Evolutionary conservation across 805 yeast genomes (phyloP).

Genomic region (Cyberlindnera japonica): DNA sequence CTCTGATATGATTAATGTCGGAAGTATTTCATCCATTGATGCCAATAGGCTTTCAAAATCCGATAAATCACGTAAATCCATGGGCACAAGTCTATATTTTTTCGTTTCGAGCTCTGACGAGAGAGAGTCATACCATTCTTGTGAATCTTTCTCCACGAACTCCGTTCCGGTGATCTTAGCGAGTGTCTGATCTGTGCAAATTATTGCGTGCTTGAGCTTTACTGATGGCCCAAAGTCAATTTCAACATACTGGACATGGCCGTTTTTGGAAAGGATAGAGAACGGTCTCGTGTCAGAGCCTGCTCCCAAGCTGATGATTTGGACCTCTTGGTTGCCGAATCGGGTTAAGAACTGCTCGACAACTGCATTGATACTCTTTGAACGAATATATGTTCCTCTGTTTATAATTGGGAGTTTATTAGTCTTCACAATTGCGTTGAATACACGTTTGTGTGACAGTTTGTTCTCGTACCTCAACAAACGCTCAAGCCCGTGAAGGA

Average conservation of each 20-base stretch:
- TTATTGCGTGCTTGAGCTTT: constrained; percentile 36
- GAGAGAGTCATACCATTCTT: constrained; percentile 28
- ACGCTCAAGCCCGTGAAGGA: constrained; percentile 21
- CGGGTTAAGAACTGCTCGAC: constrained; percentile 38
- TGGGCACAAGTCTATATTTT: constrained; percentile 28
- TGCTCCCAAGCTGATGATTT: constrained; percentile 64
- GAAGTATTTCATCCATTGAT: constrained; percentile 25
- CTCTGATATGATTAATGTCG: constrained; percentile 54
- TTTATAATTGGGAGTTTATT: constrained; percentile 56
- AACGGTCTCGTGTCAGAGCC: constrained; percentile 60
- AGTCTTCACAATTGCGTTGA: constrained; percentile 16
- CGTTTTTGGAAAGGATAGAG: constrained; percentile 29
- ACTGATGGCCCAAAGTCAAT: constrained; percentile 48
- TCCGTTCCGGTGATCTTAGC: constrained; percentile 14
- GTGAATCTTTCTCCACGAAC: constrained; percentile 7
- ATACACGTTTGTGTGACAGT: constrained; percentile 17
- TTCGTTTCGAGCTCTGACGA: constrained; percentile 2
- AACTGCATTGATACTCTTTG: constrained; percentile 46
- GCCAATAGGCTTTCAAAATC: constrained; percentile 28
- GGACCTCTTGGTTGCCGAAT: constrained; percentile 32
- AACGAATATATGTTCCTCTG: constrained; percentile 65
- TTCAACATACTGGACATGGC: constrained; percentile 40
- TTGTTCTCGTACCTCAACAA: constrained; percentile 23
- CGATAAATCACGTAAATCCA: constrained; percentile 33
- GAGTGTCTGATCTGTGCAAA: constrained; percentile 13